phyloP scores from a whole-genome alignment of 225 moss, liverwort and hornwort species.

The Neckera pumila region DNA sequence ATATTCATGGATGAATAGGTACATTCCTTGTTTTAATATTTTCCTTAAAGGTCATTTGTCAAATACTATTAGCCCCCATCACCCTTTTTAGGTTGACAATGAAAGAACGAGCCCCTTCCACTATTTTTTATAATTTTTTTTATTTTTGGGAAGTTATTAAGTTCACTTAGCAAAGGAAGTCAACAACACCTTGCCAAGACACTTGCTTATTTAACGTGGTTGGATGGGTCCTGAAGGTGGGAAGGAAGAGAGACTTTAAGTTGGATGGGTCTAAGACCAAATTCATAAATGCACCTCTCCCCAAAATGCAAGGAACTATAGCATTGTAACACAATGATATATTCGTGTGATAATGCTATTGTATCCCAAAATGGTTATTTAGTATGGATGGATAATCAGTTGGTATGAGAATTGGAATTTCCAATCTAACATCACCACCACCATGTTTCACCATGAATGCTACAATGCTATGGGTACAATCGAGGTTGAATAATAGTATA shows the following conservation, averaged over 20 bases:
- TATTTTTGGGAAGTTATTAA: too few relatives aligned
- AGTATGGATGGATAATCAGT: not conserved
- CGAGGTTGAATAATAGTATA: not conserved
- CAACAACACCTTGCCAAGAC: not conserved
- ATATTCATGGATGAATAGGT: not conserved
- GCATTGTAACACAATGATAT: not conserved
- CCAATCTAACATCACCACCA: not conserved
- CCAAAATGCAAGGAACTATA: fast-evolving
- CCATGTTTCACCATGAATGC: not conserved
- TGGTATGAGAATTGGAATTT: not conserved
- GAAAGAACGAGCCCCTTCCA: not conserved
- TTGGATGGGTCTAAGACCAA: not conserved
- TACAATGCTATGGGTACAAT: not conserved
- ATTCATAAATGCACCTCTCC: not conserved
- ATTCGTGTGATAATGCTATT: not conserved
- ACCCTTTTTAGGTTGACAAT: not conserved
- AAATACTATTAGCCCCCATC: not conserved
- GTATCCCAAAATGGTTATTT: fast-evolving
- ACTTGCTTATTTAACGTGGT: not conserved
- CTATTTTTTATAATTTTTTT: too few relatives aligned
- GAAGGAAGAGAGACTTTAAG: not conserved
- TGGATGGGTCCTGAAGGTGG: not conserved
- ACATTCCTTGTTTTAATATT: not conserved
- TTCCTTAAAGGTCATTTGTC: not conserved
- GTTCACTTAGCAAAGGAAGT: not conserved